Conservation (phyloP, 176 grass and related monocot species). For the Avena eriantha region DNA sequence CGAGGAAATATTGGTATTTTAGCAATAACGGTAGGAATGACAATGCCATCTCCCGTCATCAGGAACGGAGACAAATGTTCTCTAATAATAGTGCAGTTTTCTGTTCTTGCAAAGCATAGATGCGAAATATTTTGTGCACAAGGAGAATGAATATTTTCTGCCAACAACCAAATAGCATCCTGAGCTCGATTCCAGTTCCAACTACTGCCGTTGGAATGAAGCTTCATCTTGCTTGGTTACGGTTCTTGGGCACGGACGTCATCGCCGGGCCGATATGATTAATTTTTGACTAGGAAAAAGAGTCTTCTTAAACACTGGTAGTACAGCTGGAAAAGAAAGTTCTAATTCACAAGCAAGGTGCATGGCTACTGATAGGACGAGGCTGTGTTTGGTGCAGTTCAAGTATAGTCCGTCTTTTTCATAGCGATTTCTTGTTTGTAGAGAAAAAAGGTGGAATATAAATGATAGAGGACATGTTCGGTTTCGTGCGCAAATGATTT, state of each 20-base stretch:
- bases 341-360: constrained; percentile 31
- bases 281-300: constrained; percentile 19
- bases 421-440: constrained; percentile 37
- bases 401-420: constrained; percentile 32
- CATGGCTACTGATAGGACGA: background rate
- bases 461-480: constrained; percentile 28
- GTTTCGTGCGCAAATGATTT: background rate
- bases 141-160: background rate
- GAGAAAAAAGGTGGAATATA: constrained; percentile 42
- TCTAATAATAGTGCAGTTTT: no score
- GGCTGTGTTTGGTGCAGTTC: constrained; percentile 30
- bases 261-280: background rate
- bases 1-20: no score
- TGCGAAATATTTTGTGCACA: background rate
- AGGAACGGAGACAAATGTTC: background rate
- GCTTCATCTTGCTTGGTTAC: background rate
- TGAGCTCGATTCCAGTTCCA: background rate
- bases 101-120: no score
- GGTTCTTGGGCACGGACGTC: background rate
- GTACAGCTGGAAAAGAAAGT: background rate
- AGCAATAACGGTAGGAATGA: no score
- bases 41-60: background rate
- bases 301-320: background rate
- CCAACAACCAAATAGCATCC: constrained; percentile 10
- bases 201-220: constrained; percentile 16